Evolutionary conservation across 164 flowering plant species (phyloP).

Genomic region (Dillenia suffruticosa): DNA sequence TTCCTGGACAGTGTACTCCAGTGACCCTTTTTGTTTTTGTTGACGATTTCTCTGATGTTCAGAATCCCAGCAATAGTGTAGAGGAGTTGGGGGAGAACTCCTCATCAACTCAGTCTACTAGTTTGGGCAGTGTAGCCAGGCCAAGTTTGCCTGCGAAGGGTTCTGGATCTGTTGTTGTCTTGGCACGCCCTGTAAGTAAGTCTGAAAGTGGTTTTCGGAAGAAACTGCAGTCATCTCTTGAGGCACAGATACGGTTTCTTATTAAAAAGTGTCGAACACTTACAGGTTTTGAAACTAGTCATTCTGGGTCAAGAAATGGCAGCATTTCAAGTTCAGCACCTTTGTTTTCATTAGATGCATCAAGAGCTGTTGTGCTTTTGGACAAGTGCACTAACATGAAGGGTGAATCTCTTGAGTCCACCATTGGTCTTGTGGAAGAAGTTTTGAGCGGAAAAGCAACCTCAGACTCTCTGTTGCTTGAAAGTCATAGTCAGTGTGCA

Average conservation of each 20-base stretch:
- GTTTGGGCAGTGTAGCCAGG: slow-evolving; percentile 32
- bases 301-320: slow-evolving; percentile 59
- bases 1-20: slow-evolving; percentile 90
- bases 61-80: slow-evolving; percentile 23
- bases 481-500: slow-evolving; percentile 47
- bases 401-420: slow-evolving; percentile 76
- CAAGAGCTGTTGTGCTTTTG: slow-evolving; percentile 63
- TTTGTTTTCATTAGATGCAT: slow-evolving; percentile 79
- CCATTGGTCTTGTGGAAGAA: slow-evolving; percentile 62
- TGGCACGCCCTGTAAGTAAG: slow-evolving; percentile 73
- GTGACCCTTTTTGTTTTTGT: slow-evolving; percentile 73
- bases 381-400: slow-evolving; percentile 46
- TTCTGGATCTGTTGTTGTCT: slow-evolving; percentile 68
- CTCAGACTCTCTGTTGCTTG: slow-evolving; percentile 70
- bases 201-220: slow-evolving; percentile 63
- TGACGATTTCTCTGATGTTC: slow-evolving; percentile 62
- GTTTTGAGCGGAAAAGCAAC: slow-evolving; percentile 60
- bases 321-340: slow-evolving; percentile 41
- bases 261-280: slow-evolving; percentile 76
- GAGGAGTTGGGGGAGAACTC: slow-evolving; percentile 47
- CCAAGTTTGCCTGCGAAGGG: slow-evolving; percentile 52
- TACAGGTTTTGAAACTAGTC: slow-evolving; percentile 54
- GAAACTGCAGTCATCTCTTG: slow-evolving; percentile 84
- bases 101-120: slow-evolving; percentile 39
- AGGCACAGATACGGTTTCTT: slow-evolving; percentile 78